These are phyloP conservation scores for Globisporangium perplexum DNA, from an alignment of 352 stramenopile species.

Conservation along the genomic window DNA sequence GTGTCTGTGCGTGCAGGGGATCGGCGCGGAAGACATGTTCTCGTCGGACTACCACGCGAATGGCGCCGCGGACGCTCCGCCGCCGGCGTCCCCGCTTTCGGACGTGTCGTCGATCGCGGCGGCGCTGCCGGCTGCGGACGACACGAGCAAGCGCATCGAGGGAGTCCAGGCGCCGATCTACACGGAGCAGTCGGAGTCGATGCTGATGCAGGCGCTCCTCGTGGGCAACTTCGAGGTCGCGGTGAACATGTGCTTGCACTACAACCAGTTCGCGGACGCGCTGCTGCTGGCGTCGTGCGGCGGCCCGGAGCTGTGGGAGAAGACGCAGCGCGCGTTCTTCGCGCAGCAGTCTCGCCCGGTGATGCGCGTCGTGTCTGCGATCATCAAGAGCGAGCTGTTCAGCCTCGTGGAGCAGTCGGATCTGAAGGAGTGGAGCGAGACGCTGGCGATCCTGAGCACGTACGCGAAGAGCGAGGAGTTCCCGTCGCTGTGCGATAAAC, in stretches of 20 bases:
- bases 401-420: slow-evolving; percentile 86
- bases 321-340: slow-evolving; percentile 95
- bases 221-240: slow-evolving; percentile 98
- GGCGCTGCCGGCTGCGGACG: slow-evolving; percentile 47
- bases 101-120: slow-evolving; percentile 42
- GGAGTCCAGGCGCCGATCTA: slow-evolving; percentile 60
- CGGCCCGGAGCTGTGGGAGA: slow-evolving; percentile 93
- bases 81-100: slow-evolving; percentile 31
- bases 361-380: slow-evolving; percentile 93
- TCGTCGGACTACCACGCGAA: slow-evolving; percentile 63
- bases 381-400: slow-evolving; percentile 94
- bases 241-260: slow-evolving; percentile 95
- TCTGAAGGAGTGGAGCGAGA: slow-evolving; percentile 95
- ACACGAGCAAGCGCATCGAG: slow-evolving; percentile 73
- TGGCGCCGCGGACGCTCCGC: slow-evolving; percentile 8
- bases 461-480: slow-evolving; percentile 98
- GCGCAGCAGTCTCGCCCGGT: slow-evolving; percentile 88
- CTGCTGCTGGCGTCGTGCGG: slow-evolving; percentile 92
- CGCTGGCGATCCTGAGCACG: slow-evolving; percentile 95
- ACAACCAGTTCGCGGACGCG: slow-evolving; percentile 95
- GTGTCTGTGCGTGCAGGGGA: slow-evolving; percentile 23
- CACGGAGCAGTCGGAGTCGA: slow-evolving; percentile 88
- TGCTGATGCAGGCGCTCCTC: slow-evolving; percentile 94
- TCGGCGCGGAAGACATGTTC: slow-evolving; percentile 75
- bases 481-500: slow-evolving; percentile 90